phyloP scores from a whole-genome alignment of 148 eudicot genomes.

The Silene latifolia region DNA sequence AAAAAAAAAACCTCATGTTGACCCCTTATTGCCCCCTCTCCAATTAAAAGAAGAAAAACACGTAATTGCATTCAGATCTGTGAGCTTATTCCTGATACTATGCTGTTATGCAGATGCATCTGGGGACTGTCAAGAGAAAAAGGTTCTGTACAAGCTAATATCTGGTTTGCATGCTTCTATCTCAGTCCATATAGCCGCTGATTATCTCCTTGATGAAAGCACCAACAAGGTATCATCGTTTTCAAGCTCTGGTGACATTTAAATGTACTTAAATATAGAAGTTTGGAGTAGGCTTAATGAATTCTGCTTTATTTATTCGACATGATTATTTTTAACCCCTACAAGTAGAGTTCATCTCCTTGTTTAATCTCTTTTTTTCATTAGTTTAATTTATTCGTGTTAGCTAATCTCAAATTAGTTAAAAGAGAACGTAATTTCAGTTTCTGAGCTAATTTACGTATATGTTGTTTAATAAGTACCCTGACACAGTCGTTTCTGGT shows the following conservation, averaged over 20 bases:
- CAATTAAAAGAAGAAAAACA: not conserved
- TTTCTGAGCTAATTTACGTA: no score
- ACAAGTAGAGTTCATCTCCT: not conserved
- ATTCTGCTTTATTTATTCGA: no score
- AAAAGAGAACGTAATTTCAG: no score
- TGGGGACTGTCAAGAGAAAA: constrained; percentile 91
- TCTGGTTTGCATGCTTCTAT: constrained; percentile 95
- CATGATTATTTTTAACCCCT: no score
- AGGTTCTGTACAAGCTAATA: constrained; percentile 80
- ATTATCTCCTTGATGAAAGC: constrained; percentile 83
- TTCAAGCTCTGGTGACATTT: not conserved
- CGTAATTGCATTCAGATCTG: not conserved
- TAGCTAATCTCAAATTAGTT: no score
- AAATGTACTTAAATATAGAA: no score
- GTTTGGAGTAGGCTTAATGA: no score
- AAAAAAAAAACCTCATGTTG: no score
- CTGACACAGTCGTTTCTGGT: constrained; percentile 1
- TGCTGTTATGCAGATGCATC: constrained; percentile 52
- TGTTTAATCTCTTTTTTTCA: no score
- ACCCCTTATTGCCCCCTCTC: no score
- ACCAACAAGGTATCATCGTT: constrained; percentile 46
- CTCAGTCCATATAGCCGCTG: constrained; percentile 83
- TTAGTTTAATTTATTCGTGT: no score
- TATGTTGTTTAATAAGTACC: not conserved
- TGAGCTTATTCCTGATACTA: not conserved